A percentile compares a stretch with the other conserved stretches of the same genome.
phyloP scores from a whole-genome alignment of 192 early-diverging fungal genomes.

The Coemansia sp. region DNA sequence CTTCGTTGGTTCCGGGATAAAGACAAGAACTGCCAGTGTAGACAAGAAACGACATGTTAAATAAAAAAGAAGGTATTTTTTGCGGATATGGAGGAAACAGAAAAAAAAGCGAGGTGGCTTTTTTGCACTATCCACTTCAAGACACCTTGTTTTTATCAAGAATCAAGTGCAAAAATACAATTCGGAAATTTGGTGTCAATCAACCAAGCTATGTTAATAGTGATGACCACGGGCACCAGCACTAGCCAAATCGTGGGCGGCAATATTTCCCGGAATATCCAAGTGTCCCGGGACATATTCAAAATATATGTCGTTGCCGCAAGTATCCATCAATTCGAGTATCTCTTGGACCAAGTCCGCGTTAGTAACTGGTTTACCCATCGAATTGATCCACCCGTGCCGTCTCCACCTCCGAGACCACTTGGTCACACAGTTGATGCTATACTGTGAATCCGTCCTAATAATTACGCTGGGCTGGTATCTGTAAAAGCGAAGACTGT shows the following conservation, averaged over 20 bases:
- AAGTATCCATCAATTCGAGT: not conserved
- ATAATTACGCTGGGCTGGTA: not conserved
- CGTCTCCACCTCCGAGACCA: slow-evolving; percentile 17
- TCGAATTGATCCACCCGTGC: slow-evolving; percentile 14
- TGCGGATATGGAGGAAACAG: not conserved
- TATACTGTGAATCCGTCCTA: slow-evolving; percentile 17
- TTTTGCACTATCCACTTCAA: not conserved
- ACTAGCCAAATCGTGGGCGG: not conserved
- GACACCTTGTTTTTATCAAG: not conserved
- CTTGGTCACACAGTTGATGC: slow-evolving; percentile 14
- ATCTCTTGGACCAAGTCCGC: slow-evolving; percentile 16
- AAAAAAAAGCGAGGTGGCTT: not conserved
- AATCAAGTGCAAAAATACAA: not conserved
- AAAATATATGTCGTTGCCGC: not conserved
- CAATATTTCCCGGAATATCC: not conserved
- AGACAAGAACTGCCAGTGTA: not conserved
- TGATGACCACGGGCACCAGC: not conserved
- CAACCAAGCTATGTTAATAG: not conserved
- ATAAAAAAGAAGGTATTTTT: not conserved
- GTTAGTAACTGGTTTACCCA: slow-evolving; percentile 2
- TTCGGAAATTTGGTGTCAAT: not conserved
- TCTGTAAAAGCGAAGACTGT: not conserved
- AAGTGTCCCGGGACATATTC: not conserved
- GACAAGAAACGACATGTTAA: not conserved
- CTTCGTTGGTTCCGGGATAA: not conserved